Percentiles rank a stretch among this genome's conserved stretches.
phyloP scores from a whole-genome alignment of 2,329 filamentous ascomycete species.

The Arthrobotrys conoides region DNA sequence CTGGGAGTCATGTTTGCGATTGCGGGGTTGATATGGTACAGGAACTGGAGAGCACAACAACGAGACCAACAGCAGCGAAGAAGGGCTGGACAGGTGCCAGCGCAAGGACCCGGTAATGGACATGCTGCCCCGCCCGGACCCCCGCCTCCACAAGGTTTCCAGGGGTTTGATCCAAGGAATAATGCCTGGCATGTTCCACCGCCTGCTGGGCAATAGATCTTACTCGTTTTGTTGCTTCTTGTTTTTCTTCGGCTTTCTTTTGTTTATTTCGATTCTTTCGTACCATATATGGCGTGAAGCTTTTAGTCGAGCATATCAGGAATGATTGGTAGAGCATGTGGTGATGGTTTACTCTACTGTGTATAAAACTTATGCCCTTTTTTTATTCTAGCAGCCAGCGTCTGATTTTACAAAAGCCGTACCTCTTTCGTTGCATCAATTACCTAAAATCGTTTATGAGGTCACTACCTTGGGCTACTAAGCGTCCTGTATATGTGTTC shows the following conservation, averaged over 20 bases:
- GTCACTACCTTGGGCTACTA: too few relatives aligned
- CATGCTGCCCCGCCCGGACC: constrained; percentile 63
- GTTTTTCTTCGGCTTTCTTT: not conserved
- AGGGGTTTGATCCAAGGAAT: constrained; percentile 47
- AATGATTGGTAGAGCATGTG: constrained; percentile 16
- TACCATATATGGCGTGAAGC: constrained; percentile 38
- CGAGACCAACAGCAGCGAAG: constrained; percentile 64
- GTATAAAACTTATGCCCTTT: constrained; percentile 41
- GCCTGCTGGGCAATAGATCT: constrained; percentile 33
- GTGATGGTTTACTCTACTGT: constrained; percentile 17
- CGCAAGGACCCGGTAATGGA: constrained; percentile 65
- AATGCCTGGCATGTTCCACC: constrained; percentile 41
- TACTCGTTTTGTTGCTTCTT: not conserved
- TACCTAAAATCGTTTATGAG: not conserved
- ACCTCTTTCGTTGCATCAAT: not conserved
- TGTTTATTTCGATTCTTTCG: constrained; percentile 22
- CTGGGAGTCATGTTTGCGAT: constrained; percentile 81
- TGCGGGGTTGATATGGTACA: constrained; percentile 84
- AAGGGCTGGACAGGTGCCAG: constrained; percentile 28
- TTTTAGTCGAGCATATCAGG: constrained; percentile 2
- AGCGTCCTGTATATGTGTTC: too few relatives aligned
- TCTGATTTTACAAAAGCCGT: constrained; percentile 26
- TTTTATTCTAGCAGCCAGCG: constrained; percentile 31
- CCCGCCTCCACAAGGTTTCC: not conserved
- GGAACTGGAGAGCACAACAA: constrained; percentile 76